Evolutionary conservation across 768 basidiomycete genomes (phyloP).

Genomic region (Termitomyces heimii): DNA sequence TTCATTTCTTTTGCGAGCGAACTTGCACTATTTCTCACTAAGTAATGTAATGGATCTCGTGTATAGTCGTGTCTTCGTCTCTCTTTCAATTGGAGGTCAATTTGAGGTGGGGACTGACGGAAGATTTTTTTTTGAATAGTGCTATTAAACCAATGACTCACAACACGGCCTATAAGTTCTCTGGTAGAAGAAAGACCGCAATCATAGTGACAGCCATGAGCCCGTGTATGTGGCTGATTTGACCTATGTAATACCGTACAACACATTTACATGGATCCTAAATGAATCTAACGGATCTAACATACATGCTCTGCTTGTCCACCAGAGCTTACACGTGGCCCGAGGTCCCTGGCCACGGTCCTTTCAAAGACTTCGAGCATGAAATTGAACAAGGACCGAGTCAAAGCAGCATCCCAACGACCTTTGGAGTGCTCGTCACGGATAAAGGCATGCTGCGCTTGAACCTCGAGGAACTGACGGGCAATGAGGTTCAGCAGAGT

Average conservation of each 20-base stretch:
- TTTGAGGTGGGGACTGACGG: no score
- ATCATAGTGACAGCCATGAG: no score
- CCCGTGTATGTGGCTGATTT: neutral
- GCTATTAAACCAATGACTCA: no score
- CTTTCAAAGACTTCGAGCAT: slow-evolving; percentile 95
- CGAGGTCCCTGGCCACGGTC: slow-evolving; percentile 81
- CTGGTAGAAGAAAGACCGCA: no score
- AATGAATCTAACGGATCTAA: slow-evolving; percentile 19
- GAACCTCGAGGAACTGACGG: slow-evolving; percentile 83
- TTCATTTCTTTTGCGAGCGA: no score
- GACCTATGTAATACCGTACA: neutral
- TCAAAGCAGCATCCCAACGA: slow-evolving; percentile 93
- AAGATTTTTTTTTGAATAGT: no score
- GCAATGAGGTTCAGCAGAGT: neutral
- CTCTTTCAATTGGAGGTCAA: no score
- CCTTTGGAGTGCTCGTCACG: slow-evolving; percentile 90
- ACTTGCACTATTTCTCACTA: no score
- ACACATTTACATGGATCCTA: neutral
- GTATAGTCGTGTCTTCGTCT: no score
- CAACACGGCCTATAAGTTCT: no score
- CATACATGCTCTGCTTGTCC: slow-evolving; percentile 76
- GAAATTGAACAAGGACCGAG: slow-evolving; percentile 69
- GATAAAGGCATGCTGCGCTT: slow-evolving; percentile 96
- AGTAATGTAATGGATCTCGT: no score
- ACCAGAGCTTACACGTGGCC: slow-evolving; percentile 45